Evolutionary conservation across 306 rosid genomes (phyloP).

Genomic region (Astragalus membranaceus): DNA sequence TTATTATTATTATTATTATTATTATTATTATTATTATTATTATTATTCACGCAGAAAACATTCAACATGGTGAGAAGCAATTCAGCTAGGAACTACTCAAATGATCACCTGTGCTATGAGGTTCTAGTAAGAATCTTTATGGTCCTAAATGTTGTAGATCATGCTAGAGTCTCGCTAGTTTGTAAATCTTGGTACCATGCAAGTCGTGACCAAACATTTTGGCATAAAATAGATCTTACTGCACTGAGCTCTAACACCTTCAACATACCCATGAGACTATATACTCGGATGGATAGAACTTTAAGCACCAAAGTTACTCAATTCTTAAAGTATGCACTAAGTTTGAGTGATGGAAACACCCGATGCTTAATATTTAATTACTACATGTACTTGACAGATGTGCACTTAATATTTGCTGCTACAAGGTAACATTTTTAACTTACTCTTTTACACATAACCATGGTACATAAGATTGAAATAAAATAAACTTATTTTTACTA

Average conservation of each 20-base stretch:
- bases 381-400: not conserved
- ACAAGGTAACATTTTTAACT: slow-evolving; percentile 10
- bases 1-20: too few relatives aligned
- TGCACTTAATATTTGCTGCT: not conserved
- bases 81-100: too few relatives aligned
- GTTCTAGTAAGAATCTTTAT: slow-evolving; percentile 14
- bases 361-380: slow-evolving; percentile 12
- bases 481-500: not conserved
- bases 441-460: too few relatives aligned
- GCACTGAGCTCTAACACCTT: not conserved
- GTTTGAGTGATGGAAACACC: slow-evolving; percentile 12
- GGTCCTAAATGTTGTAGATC: slow-evolving; percentile 14
- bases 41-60: too few relatives aligned
- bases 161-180: not conserved
- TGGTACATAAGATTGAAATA: too few relatives aligned
- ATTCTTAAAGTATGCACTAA: slow-evolving; percentile 11
- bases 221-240: slow-evolving; percentile 9
- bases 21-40: too few relatives aligned
- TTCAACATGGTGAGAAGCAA: too few relatives aligned
- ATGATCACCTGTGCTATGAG: not conserved
- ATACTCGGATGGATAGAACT: not conserved
- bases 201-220: slow-evolving; percentile 8
- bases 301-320: not conserved
- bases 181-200: slow-evolving; percentile 1
- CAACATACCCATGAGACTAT: not conserved